Base-by-base conservation (phyloP, 768 basidiomycete species). In the Trametes coccinea region DNA sequence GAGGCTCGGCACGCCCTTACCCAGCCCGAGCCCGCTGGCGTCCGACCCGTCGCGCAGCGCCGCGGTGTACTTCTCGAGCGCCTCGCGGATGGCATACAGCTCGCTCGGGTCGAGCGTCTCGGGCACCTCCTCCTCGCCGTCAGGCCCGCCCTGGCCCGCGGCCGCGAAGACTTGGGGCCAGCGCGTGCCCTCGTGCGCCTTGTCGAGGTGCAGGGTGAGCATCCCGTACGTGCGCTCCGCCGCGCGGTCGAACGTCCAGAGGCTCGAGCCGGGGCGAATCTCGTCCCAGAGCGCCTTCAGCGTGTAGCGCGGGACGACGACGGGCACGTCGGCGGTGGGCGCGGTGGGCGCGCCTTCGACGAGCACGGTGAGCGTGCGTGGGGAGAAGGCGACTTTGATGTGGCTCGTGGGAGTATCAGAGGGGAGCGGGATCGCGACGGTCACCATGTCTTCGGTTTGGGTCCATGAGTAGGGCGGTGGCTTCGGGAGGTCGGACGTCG, bases 381-480 rank as follows among this genome's bases (percentile, higher is more conserved):
- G 76, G 7, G 87, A 83, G 71, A 95, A 88, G 0, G 78, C 73
- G 41, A 92, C 84, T 63, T 79, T 83, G 71, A 96, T 90, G 46
- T 79, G 77, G 27, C 80, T 78, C 61, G 84, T 88, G 1, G 80
- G 72, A 0, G 86, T 90, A 53, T 75, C 79, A 0, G 89, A 82
- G 1, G 92, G 92, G n/a, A 97, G 80, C 5, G 92, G 86, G 69
- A 98, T 87, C 0, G 87, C 88, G 45, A 98, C 74, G 0, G 92
- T 94, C 52, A 98, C 78, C 0, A 91, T 84, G 71, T 95, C 93
- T 0, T 84, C 72, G 4, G 89, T 87, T 70, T 99, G 96, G 0
- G 87, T 92, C 96, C 96, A 99, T 1, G 93, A 92, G 74, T 95
- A 98, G 0, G 94, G 90, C 30, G 85, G 84, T 3, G 89, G 90